Evolutionary conservation across 768 basidiomycete genomes (phyloP), one percentile per base, ranked within the genome.

Genomic region (Hortiboletus campestris): DNA sequence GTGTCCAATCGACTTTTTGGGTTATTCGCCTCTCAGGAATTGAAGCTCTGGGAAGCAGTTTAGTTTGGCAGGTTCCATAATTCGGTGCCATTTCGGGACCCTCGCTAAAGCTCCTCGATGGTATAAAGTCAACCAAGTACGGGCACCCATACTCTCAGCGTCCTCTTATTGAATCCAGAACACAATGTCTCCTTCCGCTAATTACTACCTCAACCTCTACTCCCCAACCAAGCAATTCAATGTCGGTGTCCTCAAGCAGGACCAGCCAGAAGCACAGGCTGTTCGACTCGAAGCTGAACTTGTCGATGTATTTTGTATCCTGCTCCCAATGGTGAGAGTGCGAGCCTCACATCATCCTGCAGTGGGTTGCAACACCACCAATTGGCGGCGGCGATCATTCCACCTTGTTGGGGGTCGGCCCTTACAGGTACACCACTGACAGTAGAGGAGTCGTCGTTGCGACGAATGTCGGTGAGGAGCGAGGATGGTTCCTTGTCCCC

Each of bases 201-300:
- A 2, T 10, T 46, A 46, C 46, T 14, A 46, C 46, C 19, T 50
- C 19, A 34, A 4, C 25, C 25, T 4, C 38, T 11, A 34, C 46
- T 11, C 28, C 2, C 10, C 17, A 12, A 6, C 22, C 8, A 34
- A 19, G 16, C 8, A 14, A 6, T 32, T 41, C 25, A 49, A 55
- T 11, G 13, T 46, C 19, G 46, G 19, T 46, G 20, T 16, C 17
- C 17, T 7, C 14, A 13, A 36, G 35, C 14, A 36, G 16, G 35
- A 36, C 14, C 35, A 36, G 14, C 36, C n/a, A 17, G 3, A 3
- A 8, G 36, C 34, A 28, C 53, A 55, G 42, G 31, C 42, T 17
- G 56, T 57, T 40, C 31, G 29, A 12, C 42, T 57, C 10, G n/a
- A 2, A 5, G 47, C 20, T n/a, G 53, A 57, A 20, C 42, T 49